phyloP scores from a whole-genome alignment of 495 filamentous ascomycete species.

The Neurospora intermedia region DNA sequence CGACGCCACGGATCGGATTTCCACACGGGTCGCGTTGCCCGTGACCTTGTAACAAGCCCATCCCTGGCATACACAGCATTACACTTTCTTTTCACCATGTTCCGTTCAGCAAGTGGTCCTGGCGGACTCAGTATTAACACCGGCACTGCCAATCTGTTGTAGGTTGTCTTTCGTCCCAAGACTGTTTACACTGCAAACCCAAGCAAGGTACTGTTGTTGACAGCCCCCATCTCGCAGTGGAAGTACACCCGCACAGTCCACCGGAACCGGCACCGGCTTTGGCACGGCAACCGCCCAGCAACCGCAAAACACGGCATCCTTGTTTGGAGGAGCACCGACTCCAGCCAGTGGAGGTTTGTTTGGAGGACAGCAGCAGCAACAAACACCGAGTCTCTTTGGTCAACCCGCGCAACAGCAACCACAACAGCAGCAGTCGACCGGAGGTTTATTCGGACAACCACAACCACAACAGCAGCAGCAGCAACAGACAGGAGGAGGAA shows the following conservation, averaged over 20 bases:
- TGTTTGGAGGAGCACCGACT: conserved; percentile 17
- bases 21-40: not conserved
- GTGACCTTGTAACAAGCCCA: not conserved
- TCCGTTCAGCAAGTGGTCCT: conserved; percentile 53
- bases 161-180: not conserved
- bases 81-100: not conserved
- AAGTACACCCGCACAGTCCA: conserved; percentile 28
- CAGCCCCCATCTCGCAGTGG: conserved; percentile 15
- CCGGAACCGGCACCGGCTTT: conserved; percentile 35
- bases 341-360: conserved; percentile 20
- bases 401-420: conserved; percentile 10
- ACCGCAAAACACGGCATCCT: conserved; percentile 7
- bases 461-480: conserved; percentile 13
- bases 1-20: not conserved
- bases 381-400: conserved; percentile 13
- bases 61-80: not conserved
- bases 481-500: conserved; percentile 20
- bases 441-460: conserved; percentile 9
- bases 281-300: conserved; percentile 28
- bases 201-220: no score
- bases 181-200: not conserved
- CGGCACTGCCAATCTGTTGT: conserved; percentile 59
- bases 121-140: conserved; percentile 70
- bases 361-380: conserved; percentile 16
- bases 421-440: conserved; percentile 12